Percentiles rank a stretch among this genome's conserved stretches.
Conservation (phyloP, 345 rosid genomes). For the Eucalyptus sp. region DNA sequence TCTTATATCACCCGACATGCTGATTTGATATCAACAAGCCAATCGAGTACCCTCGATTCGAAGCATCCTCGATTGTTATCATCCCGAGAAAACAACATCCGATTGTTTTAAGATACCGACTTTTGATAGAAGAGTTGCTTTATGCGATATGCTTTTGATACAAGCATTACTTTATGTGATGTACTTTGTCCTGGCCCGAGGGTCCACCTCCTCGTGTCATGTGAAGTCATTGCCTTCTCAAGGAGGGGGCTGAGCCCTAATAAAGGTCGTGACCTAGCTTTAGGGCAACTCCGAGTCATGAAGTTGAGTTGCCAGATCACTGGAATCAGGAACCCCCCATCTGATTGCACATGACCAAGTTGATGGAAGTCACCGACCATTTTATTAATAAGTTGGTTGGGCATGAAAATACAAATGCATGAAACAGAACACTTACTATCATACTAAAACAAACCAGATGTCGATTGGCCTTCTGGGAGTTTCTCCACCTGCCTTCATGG, state of each 20-base stretch:
- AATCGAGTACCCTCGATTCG: background rate
- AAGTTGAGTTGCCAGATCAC: conserved; percentile 3
- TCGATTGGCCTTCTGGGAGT: background rate
- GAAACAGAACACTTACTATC: background rate
- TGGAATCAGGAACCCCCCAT: background rate
- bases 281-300: background rate
- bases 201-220: background rate
- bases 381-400: background rate
- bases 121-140: background rate
- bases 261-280: background rate
- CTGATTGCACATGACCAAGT: conserved; percentile 15
- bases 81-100: background rate
- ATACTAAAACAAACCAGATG: background rate
- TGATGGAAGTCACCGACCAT: background rate
- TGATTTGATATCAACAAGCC: background rate
- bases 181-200: background rate
- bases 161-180: background rate
- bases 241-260: background rate
- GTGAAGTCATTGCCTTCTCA: background rate
- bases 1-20: background rate
- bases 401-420: background rate
- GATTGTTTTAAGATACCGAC: background rate
- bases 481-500: background rate
- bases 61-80: background rate
- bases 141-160: background rate